Evolutionary conservation across 768 basidiomycete genomes (phyloP), one percentile per base, ranked within the genome.

Genomic region (Mycena alexandri): DNA sequence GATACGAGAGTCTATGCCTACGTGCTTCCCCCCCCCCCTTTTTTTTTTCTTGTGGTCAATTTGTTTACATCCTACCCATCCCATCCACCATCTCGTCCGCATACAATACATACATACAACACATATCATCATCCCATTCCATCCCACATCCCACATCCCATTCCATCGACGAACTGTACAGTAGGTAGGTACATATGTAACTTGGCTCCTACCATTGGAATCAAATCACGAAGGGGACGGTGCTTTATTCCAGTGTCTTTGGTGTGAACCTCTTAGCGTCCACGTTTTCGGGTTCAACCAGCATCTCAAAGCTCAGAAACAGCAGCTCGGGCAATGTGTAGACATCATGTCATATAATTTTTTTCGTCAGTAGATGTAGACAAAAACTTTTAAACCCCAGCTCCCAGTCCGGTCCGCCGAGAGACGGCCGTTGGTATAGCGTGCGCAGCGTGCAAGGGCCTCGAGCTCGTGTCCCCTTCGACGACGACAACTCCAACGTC

Each of bases 361-460:
- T 51, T n/a, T 25, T 57, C 44, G 56, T 46, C 56, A 38, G 41
- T n/a, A 33, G 51, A 63, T 47, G 60, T 53, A 29, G 48, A 55
- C 48, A 51, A 53, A 58, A 62, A 58, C 57, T 65, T 63, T 3
- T 61, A 13, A 57, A 66, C 69, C 69, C 70, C 70, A 71, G 70
- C 60, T 69, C 72, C 67, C 71, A 70, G 62, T 68, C 67, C 60
- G 69, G 60, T 54, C 61, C 65, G 65, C 59, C 55, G 42, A 60
- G 47, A 63, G 65, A 66, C 66, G 53, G 46, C 62, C 70, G 70
- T 71, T 71, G 70, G 70, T 71, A 29, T 71, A 71, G 66, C 69
- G 70, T 68, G 66, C 70, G 70, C 70, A 67, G 56, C 58, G 51
- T 71, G 70, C 70, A 59, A 71, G 65, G 65, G 69, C 38, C 60